Base-by-base conservation (phyloP, 805 yeast genomes). In the Candida verbasci region DNA sequence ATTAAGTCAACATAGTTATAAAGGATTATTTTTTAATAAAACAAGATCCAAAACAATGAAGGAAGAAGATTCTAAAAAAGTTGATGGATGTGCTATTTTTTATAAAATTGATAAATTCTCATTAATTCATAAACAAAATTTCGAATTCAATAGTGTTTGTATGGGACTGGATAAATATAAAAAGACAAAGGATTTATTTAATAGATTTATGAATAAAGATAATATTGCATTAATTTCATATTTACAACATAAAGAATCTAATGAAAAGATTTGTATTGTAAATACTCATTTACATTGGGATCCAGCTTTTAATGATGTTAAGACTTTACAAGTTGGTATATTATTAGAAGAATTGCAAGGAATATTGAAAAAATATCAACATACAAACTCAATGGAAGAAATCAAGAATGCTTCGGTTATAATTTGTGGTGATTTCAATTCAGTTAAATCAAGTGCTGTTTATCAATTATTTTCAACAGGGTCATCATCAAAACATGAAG, bases 211-310 rank as follows among this genome's bases (percentile, higher is more conserved):
- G 85, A 86, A 87, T 57, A 88, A 89, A 59, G 99, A 93, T 62
- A 87, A 93, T 52, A 79, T 93, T 52, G 97, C 96, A 6, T 67
- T 86, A 34, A 76, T 87, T 33, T 67, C 84, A 11, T 75, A 80
- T 38, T 73, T 93, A 46, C 87, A 86, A 54, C 93, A 85, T 52
- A 58, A 69, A 23, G 74, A 72, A 37, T 76, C 89, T 5, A 87
- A 89, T 12, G 84, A 82, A 55, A 74, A 74, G 44, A 62, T 91
- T 25, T 70, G 86, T 47, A 69, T 87, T 24, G 88, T 85, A 3
- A 91, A 88, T 52, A 91, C 97, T 0, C 99, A 93, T 70, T 76
- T 93, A 58, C 97, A 91, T 59, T 93, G 98, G 97, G 97, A 93
- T 66, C 98, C 98, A 3, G 86, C 85, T 34, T 86, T 81, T 55